Percentiles rank a stretch among this genome's conserved stretches.
These are phyloP conservation scores for Pachysandra terminalis DNA, from an alignment of 164 flowering plant genomes.

Conservation along the genomic window DNA sequence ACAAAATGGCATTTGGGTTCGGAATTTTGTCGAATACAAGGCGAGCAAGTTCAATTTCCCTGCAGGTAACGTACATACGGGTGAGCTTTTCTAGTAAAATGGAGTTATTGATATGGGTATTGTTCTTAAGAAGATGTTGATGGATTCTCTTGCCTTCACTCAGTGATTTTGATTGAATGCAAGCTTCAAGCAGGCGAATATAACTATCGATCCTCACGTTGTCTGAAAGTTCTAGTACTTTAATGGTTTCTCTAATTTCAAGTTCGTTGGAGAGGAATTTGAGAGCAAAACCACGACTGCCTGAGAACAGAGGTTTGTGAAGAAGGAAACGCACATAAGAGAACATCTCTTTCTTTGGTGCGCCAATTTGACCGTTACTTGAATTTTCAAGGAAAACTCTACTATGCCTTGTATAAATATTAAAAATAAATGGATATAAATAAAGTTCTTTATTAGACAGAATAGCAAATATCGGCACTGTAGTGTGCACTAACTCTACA, in stretches of 20 bases:
- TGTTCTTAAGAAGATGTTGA: constrained; percentile 34
- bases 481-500: too few species aligned
- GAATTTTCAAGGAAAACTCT: too few species aligned
- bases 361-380: not conserved
- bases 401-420: too few species aligned
- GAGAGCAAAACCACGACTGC: not conserved
- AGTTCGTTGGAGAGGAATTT: not conserved
- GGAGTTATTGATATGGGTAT: constrained; percentile 2
- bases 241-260: constrained; percentile 14
- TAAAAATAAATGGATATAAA: too few species aligned
- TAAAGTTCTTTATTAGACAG: too few species aligned
- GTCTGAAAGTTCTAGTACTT: constrained; percentile 4
- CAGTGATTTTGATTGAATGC: constrained; percentile 43
- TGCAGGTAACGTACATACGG: constrained; percentile 33
- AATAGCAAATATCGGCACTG: too few species aligned
- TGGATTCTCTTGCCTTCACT: constrained; percentile 43
- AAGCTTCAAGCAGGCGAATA: constrained; percentile 35
- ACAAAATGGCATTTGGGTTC: constrained; percentile 30
- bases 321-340: constrained; percentile 1
- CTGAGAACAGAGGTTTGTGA: constrained; percentile 1
- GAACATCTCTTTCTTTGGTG: constrained; percentile 8
- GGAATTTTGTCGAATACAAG: constrained; percentile 47
- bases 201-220: constrained; percentile 15
- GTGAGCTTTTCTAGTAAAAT: constrained; percentile 38
- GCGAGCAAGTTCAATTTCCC: constrained; percentile 38